Percentiles rank a stretch among this genome's conserved stretches.
Conservation (phyloP, 2,329 filamentous ascomycete genomes). For the Dactylonectria estremocensis region DNA sequence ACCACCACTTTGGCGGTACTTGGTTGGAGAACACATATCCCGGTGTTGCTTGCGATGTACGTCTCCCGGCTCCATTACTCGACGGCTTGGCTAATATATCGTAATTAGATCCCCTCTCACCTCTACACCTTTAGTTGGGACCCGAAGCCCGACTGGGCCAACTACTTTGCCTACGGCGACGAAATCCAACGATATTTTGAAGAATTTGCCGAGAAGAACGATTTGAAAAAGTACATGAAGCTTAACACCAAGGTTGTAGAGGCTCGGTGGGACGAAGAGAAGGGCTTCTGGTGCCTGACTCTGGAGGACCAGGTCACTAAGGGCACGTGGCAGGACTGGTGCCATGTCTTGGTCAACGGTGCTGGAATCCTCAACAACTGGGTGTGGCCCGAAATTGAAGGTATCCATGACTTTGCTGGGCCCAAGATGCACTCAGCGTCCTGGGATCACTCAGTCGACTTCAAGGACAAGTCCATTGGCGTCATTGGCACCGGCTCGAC, state of each 20-base stretch:
- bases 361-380: constrained; percentile 66
- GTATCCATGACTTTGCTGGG: constrained; percentile 65
- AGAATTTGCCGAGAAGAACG: constrained; percentile 57
- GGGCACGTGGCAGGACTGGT: constrained; percentile 54
- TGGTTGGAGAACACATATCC: constrained; percentile 69
- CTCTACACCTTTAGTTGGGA: constrained; percentile 70
- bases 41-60: constrained; percentile 68
- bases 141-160: constrained; percentile 66
- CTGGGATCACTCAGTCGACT: constrained; percentile 58
- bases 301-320: constrained; percentile 45
- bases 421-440: constrained; percentile 66
- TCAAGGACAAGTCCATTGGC: constrained; percentile 52
- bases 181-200: constrained; percentile 62
- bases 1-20: constrained; percentile 61
- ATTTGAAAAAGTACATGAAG: constrained; percentile 59
- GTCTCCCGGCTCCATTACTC: constrained; percentile 36
- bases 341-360: constrained; percentile 64
- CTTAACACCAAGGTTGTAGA: constrained; percentile 60
- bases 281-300: constrained; percentile 55
- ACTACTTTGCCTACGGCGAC: constrained; percentile 61
- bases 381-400: constrained; percentile 67
- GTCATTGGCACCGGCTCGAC: constrained; percentile 69
- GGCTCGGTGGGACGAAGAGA: constrained; percentile 60
- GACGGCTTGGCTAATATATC: constrained; percentile 54
- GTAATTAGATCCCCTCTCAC: constrained; percentile 67